Percentiles rank a stretch among this genome's conserved stretches.
Evolutionary conservation across 345 rosid species (phyloP).

Genomic region (Hirschfeldia incana): DNA sequence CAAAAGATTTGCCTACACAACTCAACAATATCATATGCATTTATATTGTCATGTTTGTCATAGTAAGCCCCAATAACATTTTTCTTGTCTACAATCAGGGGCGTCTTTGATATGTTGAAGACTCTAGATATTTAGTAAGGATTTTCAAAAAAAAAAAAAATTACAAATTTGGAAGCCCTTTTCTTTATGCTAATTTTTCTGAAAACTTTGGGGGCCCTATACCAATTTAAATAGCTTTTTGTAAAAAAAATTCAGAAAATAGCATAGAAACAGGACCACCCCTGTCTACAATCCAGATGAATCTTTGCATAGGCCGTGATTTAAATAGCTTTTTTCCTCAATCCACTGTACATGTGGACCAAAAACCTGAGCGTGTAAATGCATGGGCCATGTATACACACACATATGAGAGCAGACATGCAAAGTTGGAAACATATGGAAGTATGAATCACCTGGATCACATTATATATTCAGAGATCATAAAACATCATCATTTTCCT

Average conservation of each 20-base stretch:
- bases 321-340: not conserved
- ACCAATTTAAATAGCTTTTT: too few species aligned
- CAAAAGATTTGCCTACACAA: not conserved
- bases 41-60: not conserved
- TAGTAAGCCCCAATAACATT: not conserved
- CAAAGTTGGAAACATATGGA: conserved; percentile 41
- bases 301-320: conserved; percentile 10
- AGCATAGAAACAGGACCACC: too few species aligned
- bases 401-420: conserved; percentile 25
- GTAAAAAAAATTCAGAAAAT: too few species aligned
- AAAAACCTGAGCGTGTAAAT: conserved; percentile 16
- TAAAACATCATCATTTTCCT: conserved; percentile 38
- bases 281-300: not conserved
- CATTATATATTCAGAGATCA: conserved; percentile 38
- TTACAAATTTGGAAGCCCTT: too few species aligned
- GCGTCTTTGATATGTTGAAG: too few species aligned
- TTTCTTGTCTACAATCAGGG: not conserved
- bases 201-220: too few species aligned
- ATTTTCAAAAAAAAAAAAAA: too few species aligned
- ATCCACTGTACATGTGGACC: not conserved
- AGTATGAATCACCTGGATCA: conserved; percentile 40
- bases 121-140: too few species aligned
- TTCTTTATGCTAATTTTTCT: too few species aligned
- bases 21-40: not conserved
- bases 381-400: conserved; percentile 36